A percentile compares a stretch with the other conserved stretches of the same genome.
Evolutionary conservation across 2,329 filamentous ascomycete genomes (phyloP).

Genomic region (Neonectria coccinea): DNA sequence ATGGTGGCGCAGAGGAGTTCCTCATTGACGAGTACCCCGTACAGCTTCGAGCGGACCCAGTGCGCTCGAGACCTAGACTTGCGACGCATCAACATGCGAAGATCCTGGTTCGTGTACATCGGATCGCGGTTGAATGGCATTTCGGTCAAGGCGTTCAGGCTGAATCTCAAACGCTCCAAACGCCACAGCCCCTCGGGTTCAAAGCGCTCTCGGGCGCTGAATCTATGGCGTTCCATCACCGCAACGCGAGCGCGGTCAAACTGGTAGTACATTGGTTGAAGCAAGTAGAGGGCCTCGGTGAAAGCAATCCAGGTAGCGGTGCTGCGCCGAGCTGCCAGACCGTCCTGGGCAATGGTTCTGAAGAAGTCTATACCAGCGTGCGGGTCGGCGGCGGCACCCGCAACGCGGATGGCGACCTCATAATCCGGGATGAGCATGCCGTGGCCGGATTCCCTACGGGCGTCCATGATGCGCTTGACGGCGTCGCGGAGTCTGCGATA

Average conservation of each 20-base stretch:
- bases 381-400: constrained; percentile 58
- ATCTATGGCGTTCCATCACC: constrained; percentile 55
- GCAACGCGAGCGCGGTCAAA: constrained; percentile 57
- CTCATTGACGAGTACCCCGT: constrained; percentile 52
- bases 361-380: constrained; percentile 51
- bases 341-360: constrained; percentile 43
- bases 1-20: constrained; percentile 56
- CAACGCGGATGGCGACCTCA: constrained; percentile 58
- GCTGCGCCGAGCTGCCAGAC: constrained; percentile 48
- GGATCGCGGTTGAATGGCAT: constrained; percentile 49
- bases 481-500: constrained; percentile 53
- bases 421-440: constrained; percentile 56
- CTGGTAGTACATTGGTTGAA: constrained; percentile 60
- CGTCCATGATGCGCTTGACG: constrained; percentile 50
- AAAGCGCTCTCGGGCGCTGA: constrained; percentile 37
- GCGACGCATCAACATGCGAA: constrained; percentile 43
- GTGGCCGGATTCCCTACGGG: constrained; percentile 46
- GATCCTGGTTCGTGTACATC: constrained; percentile 40
- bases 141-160: constrained; percentile 42
- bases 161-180: constrained; percentile 49
- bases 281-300: constrained; percentile 60
- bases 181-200: constrained; percentile 36
- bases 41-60: constrained; percentile 42
- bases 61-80: constrained; percentile 46
- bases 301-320: constrained; percentile 58